These are phyloP conservation scores for Monosporozyma unispora DNA, from an alignment of 805 yeast genomes.

Conservation along the genomic window DNA sequence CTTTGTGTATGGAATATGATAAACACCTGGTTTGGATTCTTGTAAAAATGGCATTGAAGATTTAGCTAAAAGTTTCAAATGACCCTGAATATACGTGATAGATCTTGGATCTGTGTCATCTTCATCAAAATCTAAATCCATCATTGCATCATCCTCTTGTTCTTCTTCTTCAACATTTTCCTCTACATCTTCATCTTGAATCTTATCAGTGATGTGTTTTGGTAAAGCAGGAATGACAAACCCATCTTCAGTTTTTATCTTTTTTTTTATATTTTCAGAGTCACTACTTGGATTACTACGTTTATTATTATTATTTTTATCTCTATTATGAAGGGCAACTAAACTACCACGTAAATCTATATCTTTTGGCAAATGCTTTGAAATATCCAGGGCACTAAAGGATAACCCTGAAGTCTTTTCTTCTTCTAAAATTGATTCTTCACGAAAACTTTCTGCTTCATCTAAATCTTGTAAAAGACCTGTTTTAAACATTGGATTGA, in stretches of 20 bases:
- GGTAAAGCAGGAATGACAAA: conserved; percentile 27
- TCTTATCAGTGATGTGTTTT: conserved; percentile 9
- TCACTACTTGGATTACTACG: conserved; percentile 18
- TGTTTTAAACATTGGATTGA: conserved; percentile 35
- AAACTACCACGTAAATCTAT: conserved; percentile 41
- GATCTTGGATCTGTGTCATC: conserved; percentile 27
- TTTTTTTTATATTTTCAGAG: conserved; percentile 24
- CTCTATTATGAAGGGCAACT: conserved; percentile 25
- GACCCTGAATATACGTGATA: conserved; percentile 42
- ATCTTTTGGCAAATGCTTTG: conserved; percentile 32
- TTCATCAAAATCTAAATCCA: conserved; percentile 30
- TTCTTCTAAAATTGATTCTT: conserved; percentile 24
- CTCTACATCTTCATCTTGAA: conserved; percentile 13
- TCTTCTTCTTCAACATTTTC: conserved; percentile 22
- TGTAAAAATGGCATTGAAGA: conserved; percentile 49
- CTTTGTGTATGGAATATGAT: conserved; percentile 53
- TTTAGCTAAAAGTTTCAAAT: conserved; percentile 54
- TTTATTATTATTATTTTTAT: conserved; percentile 29
- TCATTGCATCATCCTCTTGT: conserved; percentile 20
- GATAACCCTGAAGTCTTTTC: conserved; percentile 28
- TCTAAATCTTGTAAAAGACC: conserved; percentile 47
- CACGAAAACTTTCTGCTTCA: conserved; percentile 22
- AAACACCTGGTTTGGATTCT: conserved; percentile 47
- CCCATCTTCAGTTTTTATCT: conserved; percentile 36
- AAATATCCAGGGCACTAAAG: conserved; percentile 38